Evolutionary conservation across 2,329 filamentous ascomycete genomes (phyloP), one percentile per base, ranked within the genome.

Genomic region (Teratosphaeria zuluensis): DNA sequence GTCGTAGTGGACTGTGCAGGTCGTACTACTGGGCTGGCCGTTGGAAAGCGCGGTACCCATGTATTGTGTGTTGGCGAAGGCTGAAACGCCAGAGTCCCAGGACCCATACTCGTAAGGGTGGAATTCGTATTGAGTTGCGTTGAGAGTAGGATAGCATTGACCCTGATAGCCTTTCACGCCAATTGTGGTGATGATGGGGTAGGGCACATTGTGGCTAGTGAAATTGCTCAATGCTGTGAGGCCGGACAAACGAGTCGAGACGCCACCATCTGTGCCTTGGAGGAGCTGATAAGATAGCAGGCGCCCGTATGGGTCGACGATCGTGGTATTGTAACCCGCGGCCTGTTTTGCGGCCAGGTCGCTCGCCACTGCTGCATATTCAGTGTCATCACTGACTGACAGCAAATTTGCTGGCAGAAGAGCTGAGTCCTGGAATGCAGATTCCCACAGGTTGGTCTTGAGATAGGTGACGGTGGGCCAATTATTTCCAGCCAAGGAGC

Each of bases 71-170:
- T 79, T 80, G 9, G 77, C 81, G 66, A 88, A 88, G 42, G 83
- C 84, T 52, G 74, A 77, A 7, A 84, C 76, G 9, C 80, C 82
- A 0, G 75, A 73, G 68, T 88, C 85, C 74, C 80, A 87, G 19
- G 78, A 80, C 61, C 86, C 86, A 62, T 87, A 82, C 69, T 88
- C 85, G 72, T 79, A 87, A 1, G 86, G 84, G 61, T 77, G 80
- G 70, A 88, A 83, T 65, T 88, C 86, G 65, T 81, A 88, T 28
- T 84, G 78, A 54, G 84, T 84, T 14, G 81, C 80, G 70, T 86
- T 85, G 21, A 61, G 33, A 1, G 59, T 63, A 3, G 72, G 74
- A 1, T 55, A 30, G 63, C 77, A 79, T 59, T 75, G 67, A 28
- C 72, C 73, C 5, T 68, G 60, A 19, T 31, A 33, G 53, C 62